These are phyloP conservation scores for Jacaranda mimosifolia DNA, from an alignment of 257 asterid species.

Conservation along the genomic window DNA sequence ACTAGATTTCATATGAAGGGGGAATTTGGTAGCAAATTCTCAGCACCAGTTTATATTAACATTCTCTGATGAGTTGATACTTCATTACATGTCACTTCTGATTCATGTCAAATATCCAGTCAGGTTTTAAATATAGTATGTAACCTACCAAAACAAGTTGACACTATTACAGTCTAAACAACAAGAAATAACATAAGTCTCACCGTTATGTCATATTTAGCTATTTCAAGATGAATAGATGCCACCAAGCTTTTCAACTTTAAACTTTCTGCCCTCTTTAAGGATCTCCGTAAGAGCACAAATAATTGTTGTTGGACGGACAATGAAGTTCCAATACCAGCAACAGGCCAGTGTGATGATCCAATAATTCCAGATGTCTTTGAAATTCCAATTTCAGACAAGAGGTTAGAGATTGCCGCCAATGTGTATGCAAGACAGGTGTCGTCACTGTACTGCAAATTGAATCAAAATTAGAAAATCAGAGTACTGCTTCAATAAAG, in stretches of 20 bases:
- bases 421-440: slow-evolving; percentile 92
- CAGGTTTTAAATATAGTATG: not conserved
- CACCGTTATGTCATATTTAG: slow-evolving; percentile 82
- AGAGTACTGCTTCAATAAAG: slow-evolving; percentile 23
- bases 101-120: slow-evolving; percentile 11
- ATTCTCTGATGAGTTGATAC: not conserved
- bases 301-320: slow-evolving; percentile 90
- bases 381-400: slow-evolving; percentile 83
- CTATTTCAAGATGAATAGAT: slow-evolving; percentile 88
- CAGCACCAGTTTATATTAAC: not conserved
- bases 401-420: slow-evolving; percentile 81
- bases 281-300: slow-evolving; percentile 88
- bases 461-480: slow-evolving; percentile 28
- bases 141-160: not conserved
- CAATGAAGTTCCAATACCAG: slow-evolving; percentile 71
- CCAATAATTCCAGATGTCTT: slow-evolving; percentile 80
- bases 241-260: slow-evolving; percentile 85
- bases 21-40: not conserved
- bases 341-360: slow-evolving; percentile 78
- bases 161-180: slow-evolving; percentile 1
- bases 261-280: slow-evolving; percentile 88
- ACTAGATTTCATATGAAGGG: slow-evolving; percentile 17
- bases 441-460: slow-evolving; percentile 88
- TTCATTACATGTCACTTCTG: slow-evolving; percentile 8
- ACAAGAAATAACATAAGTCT: slow-evolving; percentile 41